A percentile compares a stretch with the other conserved stretches of the same genome.
phyloP scores from a whole-genome alignment of 2,329 filamentous ascomycete genomes.

The Penicillium sp. region DNA sequence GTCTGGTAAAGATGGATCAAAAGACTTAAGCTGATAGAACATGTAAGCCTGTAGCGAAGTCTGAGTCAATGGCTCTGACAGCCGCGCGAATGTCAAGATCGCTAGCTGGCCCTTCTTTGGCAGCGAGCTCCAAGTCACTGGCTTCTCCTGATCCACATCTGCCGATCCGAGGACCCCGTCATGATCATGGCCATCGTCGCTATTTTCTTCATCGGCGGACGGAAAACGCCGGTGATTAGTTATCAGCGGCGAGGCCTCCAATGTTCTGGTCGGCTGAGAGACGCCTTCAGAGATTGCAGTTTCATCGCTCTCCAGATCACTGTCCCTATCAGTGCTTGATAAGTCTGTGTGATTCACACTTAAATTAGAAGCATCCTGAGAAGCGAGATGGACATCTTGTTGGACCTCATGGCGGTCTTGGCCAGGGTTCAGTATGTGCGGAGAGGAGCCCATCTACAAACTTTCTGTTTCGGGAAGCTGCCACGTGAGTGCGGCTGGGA shows the following conservation, averaged over 20 bases:
- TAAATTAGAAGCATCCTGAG: neutral
- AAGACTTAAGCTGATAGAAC: constrained; percentile 85
- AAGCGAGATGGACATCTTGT: neutral
- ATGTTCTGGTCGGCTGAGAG: constrained; percentile 5
- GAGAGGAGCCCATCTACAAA: constrained; percentile 22
- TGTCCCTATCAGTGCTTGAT: constrained; percentile 11
- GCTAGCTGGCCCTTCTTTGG: constrained; percentile 75
- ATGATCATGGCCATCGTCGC: constrained; percentile 11
- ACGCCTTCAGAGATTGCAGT: constrained; percentile 19
- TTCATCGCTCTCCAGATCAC: constrained; percentile 19
- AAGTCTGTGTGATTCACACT: neutral
- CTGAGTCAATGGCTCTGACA: constrained; percentile 80
- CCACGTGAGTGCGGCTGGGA: neutral
- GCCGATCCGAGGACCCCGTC: constrained; percentile 10
- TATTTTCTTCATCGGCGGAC: constrained; percentile 18
- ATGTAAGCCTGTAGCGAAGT: constrained; percentile 77
- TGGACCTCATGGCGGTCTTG: constrained; percentile 7
- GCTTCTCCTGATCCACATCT: constrained; percentile 35
- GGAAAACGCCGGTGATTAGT: constrained; percentile 11
- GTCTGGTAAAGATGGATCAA: constrained; percentile 59
- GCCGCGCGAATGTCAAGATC: constrained; percentile 72
- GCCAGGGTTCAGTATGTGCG: constrained; percentile 8
- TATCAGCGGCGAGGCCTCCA: constrained; percentile 17
- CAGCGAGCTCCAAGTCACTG: constrained; percentile 68
- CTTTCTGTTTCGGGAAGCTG: constrained; percentile 3